Conservation (phyloP, 176 grass and related monocot species). For the Aegilops longissima region DNA sequence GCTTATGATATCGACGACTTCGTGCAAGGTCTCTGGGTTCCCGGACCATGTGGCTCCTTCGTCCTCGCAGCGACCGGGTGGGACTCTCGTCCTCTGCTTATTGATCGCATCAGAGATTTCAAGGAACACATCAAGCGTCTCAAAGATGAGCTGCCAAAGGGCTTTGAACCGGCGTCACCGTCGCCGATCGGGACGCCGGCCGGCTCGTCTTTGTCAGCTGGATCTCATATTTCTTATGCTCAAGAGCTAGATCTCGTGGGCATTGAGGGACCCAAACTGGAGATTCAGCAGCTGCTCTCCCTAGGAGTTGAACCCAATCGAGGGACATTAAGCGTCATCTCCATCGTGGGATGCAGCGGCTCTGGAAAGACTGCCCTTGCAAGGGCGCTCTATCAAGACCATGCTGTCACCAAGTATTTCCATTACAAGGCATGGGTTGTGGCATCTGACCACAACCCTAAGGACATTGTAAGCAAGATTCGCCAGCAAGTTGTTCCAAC, state of each 20-base stretch:
- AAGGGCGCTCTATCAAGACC: too few species aligned
- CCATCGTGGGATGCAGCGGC: background rate
- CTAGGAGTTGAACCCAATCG: background rate
- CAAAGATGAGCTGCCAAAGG: background rate
- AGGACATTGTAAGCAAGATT: too few species aligned
- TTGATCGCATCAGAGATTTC: background rate
- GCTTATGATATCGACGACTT: slow-evolving; percentile 2
- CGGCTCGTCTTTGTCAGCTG: background rate
- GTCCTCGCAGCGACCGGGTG: background rate
- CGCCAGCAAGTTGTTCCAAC: too few species aligned
- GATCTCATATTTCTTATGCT: background rate
- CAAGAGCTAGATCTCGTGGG: background rate
- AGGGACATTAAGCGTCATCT: background rate
- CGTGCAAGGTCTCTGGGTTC: background rate
- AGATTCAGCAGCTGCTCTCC: background rate
- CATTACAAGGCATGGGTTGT: too few species aligned
- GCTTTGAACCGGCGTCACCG: too few species aligned
- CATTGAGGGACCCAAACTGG: background rate
- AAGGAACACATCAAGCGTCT: background rate
- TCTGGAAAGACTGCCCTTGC: too few species aligned
- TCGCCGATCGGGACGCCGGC: background rate
- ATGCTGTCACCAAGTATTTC: too few species aligned
- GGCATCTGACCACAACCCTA: too few species aligned
- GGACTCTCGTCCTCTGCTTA: background rate
- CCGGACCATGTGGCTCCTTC: background rate